A percentile compares a stretch with the other conserved stretches of the same genome.
These are phyloP conservation scores for Pezicula carpinea DNA, from an alignment of 2,329 filamentous ascomycete genomes.

Conservation along the genomic window DNA sequence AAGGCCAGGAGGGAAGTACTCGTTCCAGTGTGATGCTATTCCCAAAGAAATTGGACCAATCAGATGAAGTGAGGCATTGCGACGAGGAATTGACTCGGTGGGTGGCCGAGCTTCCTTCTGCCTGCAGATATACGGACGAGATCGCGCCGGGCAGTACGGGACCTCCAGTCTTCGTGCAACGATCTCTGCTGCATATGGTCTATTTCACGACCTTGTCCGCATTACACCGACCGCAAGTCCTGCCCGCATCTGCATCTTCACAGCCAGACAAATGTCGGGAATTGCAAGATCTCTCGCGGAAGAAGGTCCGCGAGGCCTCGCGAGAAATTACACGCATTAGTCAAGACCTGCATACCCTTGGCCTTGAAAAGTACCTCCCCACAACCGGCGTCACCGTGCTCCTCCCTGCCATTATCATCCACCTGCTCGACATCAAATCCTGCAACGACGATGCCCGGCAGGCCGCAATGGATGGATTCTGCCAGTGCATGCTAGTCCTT, in stretches of 20 bases:
- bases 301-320: slow-evolving; percentile 78
- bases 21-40: slow-evolving; percentile 79
- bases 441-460: slow-evolving; percentile 67
- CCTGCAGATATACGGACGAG: slow-evolving; percentile 62
- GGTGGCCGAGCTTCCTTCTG: slow-evolving; percentile 65
- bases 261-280: slow-evolving; percentile 54
- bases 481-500: slow-evolving; percentile 89
- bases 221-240: slow-evolving; percentile 83
- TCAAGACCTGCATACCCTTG: slow-evolving; percentile 65
- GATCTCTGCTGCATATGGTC: slow-evolving; percentile 87
- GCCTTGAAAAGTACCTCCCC: slow-evolving; percentile 74
- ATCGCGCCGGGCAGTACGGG: slow-evolving; percentile 54
- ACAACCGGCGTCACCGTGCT: slow-evolving; percentile 90
- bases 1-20: slow-evolving; percentile 67
- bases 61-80: slow-evolving; percentile 72
- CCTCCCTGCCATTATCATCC: slow-evolving; percentile 88
- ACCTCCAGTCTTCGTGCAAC: slow-evolving; percentile 61
- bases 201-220: slow-evolving; percentile 90
- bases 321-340: slow-evolving; percentile 82
- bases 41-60: slow-evolving; percentile 80
- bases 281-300: slow-evolving; percentile 75
- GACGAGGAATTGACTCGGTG: slow-evolving; percentile 76
- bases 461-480: slow-evolving; percentile 74
- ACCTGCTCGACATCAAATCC: slow-evolving; percentile 87
- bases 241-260: slow-evolving; percentile 62